These are phyloP conservation scores for Neurospora sp. DNA, from an alignment of 495 filamentous ascomycete species.

Conservation along the genomic window DNA sequence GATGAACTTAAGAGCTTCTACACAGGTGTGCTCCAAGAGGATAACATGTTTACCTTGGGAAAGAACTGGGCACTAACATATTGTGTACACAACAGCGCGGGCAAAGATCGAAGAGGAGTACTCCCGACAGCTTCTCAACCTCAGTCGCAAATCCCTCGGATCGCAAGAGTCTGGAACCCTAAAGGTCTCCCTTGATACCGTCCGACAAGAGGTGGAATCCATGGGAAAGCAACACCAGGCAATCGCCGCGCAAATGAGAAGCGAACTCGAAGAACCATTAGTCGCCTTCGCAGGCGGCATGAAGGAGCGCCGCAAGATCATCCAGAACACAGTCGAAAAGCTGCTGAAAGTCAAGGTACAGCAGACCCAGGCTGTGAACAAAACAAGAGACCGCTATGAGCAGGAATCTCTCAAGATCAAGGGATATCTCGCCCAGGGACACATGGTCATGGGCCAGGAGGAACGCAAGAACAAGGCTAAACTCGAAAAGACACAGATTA, in stretches of 20 bases:
- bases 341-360: conserved; percentile 84
- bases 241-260: conserved; percentile 90
- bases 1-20: conserved; percentile 95
- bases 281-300: conserved; percentile 84
- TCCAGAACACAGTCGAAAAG: conserved; percentile 87
- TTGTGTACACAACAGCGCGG: conserved; percentile 49
- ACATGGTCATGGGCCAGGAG: conserved; percentile 99
- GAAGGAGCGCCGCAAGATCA: conserved; percentile 92
- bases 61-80: background rate
- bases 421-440: conserved; percentile 93
- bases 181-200: conserved; percentile 68
- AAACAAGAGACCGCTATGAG: conserved; percentile 90
- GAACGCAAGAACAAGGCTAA: conserved; percentile 98
- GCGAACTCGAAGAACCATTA: conserved; percentile 90
- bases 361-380: conserved; percentile 85
- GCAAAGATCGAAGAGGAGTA: conserved; percentile 96
- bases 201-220: conserved; percentile 85
- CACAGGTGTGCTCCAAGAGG: conserved; percentile 43
- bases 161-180: conserved; percentile 83
- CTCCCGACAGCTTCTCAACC: conserved; percentile 75
- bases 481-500: conserved; percentile 96
- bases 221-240: conserved; percentile 88
- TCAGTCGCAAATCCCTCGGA: conserved; percentile 82
- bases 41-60: background rate
- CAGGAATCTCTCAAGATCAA: conserved; percentile 98